Percentiles rank a stretch among this genome's conserved stretches.
phyloP scores from a whole-genome alignment of 345 rosid genomes.

The rapeseed (Brassica napus) region Da-Ae NC_063448.1:2821501-2822000 shows the following conservation, averaged over 20 bases:
- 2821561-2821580: slow-evolving; percentile 48
- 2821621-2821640: slow-evolving; percentile 52
- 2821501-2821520: slow-evolving; percentile 87
- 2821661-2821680: slow-evolving; percentile 57
- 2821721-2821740: slow-evolving; percentile 64
- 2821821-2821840: slow-evolving; percentile 67
- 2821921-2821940: slow-evolving; percentile 46
- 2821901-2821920: slow-evolving; percentile 45
- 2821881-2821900: slow-evolving; percentile 71
- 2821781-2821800: slow-evolving; percentile 67
- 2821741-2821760: slow-evolving; percentile 80
- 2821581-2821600: slow-evolving; percentile 56
- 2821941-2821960: slow-evolving; percentile 31
- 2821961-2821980: slow-evolving; percentile 19
- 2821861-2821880: slow-evolving; percentile 72
- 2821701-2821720: slow-evolving; percentile 41
- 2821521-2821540: slow-evolving; percentile 87
- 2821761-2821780: slow-evolving; percentile 80
- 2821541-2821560: slow-evolving; percentile 67
- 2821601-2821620: slow-evolving; percentile 65
- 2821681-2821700: slow-evolving; percentile 36
- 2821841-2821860: slow-evolving; percentile 65
- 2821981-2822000: slow-evolving; percentile 25
- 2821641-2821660: slow-evolving; percentile 61
- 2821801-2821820: slow-evolving; percentile 73